These are phyloP conservation scores for Erythrobasidium hasegawianum DNA, from an alignment of 1,284 basidiomycete genomes.

Conservation along the genomic window DNA sequence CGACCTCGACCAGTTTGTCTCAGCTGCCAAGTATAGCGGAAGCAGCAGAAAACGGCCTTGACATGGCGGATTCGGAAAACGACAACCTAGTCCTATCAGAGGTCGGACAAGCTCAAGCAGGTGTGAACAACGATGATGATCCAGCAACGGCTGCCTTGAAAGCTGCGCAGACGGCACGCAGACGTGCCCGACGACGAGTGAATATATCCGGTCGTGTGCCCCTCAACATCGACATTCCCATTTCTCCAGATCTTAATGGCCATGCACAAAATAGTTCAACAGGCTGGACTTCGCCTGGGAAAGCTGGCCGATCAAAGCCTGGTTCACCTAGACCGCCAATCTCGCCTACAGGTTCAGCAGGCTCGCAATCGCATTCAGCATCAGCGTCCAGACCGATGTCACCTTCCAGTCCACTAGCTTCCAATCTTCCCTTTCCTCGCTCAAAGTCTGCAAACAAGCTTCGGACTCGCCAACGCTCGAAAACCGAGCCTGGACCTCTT, in stretches of 20 bases:
- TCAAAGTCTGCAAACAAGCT: constrained; percentile 4
- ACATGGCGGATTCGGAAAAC: not conserved
- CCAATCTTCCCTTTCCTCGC: constrained; percentile 1
- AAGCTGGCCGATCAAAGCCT: not conserved
- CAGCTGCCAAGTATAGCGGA: constrained; percentile 27
- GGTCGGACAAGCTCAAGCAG: not conserved
- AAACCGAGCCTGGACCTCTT: constrained; percentile 22
- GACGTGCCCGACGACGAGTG: constrained; percentile 26
- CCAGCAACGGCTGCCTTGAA: constrained; percentile 18
- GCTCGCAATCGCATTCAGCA: no score
- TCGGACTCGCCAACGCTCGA: constrained; percentile 15
- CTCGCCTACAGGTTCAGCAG: constrained; percentile 10
- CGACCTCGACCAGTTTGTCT: constrained; percentile 9
- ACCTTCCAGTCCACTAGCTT: not conserved
- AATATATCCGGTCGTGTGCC: constrained; percentile 32
- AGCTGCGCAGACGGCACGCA: constrained; percentile 23
- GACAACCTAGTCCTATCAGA: not conserved
- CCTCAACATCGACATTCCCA: constrained; percentile 23
- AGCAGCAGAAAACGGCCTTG: constrained; percentile 15
- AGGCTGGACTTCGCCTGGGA: not conserved
- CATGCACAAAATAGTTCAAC: not conserved
- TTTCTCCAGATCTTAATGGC: constrained; percentile 13
- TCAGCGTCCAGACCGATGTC: constrained; percentile 1
- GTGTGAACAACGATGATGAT: constrained; percentile 7
- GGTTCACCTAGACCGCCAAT: not conserved